Evolutionary conservation across 805 yeast genomes (phyloP).

Genomic region (Pichia membranifaciens): DNA sequence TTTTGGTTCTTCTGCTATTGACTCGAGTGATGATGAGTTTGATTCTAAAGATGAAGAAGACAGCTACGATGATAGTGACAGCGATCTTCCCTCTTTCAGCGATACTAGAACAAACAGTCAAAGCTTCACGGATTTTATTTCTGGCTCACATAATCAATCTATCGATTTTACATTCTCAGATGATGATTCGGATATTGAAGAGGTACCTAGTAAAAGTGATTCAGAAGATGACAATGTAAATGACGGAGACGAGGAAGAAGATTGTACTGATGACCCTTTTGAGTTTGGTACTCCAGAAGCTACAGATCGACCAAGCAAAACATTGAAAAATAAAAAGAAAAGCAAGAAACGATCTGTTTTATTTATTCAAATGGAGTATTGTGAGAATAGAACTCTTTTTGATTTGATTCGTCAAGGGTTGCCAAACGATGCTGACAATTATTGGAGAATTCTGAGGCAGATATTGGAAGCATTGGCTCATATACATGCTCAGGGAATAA

Average conservation of each 20-base stretch:
- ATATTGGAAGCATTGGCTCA: constrained; percentile 84
- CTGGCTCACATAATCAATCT: constrained; percentile 54
- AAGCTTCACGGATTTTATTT: constrained; percentile 58
- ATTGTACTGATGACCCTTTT: constrained; percentile 23
- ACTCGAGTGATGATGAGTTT: constrained; percentile 21
- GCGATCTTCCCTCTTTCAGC: constrained; percentile 16
- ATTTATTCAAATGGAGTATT: constrained; percentile 97
- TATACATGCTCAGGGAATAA: constrained; percentile 89
- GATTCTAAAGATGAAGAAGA: constrained; percentile 25
- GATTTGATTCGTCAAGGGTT: constrained; percentile 79
- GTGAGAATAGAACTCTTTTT: constrained; percentile 85
- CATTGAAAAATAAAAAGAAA: constrained; percentile 15
- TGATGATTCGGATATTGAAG: constrained; percentile 23
- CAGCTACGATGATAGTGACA: constrained; percentile 28
- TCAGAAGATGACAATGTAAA: constrained; percentile 22
- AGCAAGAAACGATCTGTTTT: constrained; percentile 54
- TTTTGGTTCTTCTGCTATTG: constrained; percentile 23
- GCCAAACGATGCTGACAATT: constrained; percentile 64
- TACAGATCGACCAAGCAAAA: constrained; percentile 11
- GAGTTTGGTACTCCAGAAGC: constrained; percentile 25
- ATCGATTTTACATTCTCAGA: constrained; percentile 49
- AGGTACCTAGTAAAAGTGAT: constrained; percentile 17
- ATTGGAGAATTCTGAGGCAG: constrained; percentile 87
- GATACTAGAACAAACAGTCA: constrained; percentile 29
- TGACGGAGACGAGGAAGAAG: constrained; percentile 18